Base-by-base conservation (phyloP, 2,329 filamentous ascomycete species). In the Xylariaceae sp. region DNA sequence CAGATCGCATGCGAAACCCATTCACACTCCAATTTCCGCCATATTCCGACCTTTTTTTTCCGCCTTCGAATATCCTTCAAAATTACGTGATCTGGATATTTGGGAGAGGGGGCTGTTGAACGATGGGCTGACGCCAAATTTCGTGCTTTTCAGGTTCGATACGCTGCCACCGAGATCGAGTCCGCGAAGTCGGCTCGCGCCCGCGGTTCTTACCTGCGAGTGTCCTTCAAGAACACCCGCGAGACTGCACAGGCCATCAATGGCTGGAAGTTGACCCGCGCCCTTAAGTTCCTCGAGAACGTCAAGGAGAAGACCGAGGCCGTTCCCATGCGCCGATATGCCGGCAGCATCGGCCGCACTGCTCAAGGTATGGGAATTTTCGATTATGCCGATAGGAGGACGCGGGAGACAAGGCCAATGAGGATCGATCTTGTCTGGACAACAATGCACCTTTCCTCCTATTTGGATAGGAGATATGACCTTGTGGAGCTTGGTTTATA, bases 161-260 rank as follows among this genome's bases (percentile, higher is more conserved):
- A 96, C 88, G 88, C 88, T 73, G 85, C 85, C 68, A 86, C 83
- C 66, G 79, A 88, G 69, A 90, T 94, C 68, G 76, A 84, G 63
- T 74, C 82, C 70, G 78, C 83, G 61, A 96, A 95, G 81, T 94
- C 87, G 75, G 92, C 92, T 72, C 88, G 90, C 77, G 85, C 90
- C 67, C 89, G 92, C 74, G 92, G 94, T 73, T 88, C 89, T 69
- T 98, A 97, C 81, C 86, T 98, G 63, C 88, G 92, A 69, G 90
- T 97, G 62, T 94, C 87, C 61, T 98, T 96, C 87, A 98, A 98
- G 85, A 98, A 98, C 84, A 98, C 92, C 69, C 88, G 92, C 67
- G 94, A 98, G 80, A 96, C 90, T 58, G 92, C 94, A 55, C 92
- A 97, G 79, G 89, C 89, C 64, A 95, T 98, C 82, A 97, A 92